Evolutionary conservation across 2,329 filamentous ascomycete genomes (phyloP), one percentile per base, ranked within the genome.

Genomic region (Colletotrichum sp.): DNA sequence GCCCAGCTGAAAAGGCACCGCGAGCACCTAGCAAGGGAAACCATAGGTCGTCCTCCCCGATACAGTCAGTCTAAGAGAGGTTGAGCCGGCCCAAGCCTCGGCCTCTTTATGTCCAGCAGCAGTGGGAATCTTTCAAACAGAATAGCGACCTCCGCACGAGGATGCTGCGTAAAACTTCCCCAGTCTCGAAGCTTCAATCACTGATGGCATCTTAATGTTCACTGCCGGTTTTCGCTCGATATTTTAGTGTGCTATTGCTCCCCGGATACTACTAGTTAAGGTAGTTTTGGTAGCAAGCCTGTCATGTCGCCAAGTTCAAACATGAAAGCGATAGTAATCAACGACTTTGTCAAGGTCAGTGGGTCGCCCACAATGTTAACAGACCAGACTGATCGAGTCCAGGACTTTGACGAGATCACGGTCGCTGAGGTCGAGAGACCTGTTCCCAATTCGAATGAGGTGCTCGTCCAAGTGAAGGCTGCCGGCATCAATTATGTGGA

Each of bases 401-500:
- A 80, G 30, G 78, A 73, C 30, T 70, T 83, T 7, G 70, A 79
- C n/a, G 66, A 82, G 5, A 75, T 84, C 13, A 64, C 66, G 5
- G 79, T 82, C 26, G 81, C 81, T 5, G 76, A 81, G 6, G 70
- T 81, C 26, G 77, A 82, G 1, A 24, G 32, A 13, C 81, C 81
- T 3, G 52, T 62, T 21, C 73, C 77, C 8, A 69, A 57, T n/a
- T 16, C 63, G 15, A 71, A 80, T 64, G 77, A 80, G 16, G 73
- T 82, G 10, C 79, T 83, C 67, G 77, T 84, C 69, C 79, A 80
- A 72, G 87, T 92, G 68, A 88, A 88, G 3, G 90, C 91, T 74
- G 88, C 89, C 70, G 89, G 90, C 6, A 84, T 92, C 26, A 92
- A 92, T 70, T 92, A 91, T 79, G 90, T 92, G 64, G 91, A 93